Conservation (phyloP, 192 early-diverging fungal genomes). For the Polychytrium aggregatum region DNA sequence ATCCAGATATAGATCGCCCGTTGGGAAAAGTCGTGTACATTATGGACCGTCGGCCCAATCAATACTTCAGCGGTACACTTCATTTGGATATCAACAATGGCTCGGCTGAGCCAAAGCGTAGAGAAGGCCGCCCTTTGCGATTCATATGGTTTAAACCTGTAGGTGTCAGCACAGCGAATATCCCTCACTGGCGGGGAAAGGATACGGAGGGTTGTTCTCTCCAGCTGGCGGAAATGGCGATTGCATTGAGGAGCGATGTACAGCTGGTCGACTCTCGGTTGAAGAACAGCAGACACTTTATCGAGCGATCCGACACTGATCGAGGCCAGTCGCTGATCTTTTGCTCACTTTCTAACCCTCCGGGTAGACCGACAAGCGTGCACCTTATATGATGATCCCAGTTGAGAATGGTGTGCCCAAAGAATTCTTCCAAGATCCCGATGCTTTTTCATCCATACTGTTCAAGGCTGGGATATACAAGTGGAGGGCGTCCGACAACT, state of each 20-base stretch:
- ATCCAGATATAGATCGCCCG: too few relatives aligned
- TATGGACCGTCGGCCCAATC: conserved; percentile 14
- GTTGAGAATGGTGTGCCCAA: conserved; percentile 55
- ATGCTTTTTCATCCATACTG: conserved; percentile 40
- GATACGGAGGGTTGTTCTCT: too few relatives aligned
- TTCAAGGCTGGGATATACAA: conserved; percentile 49
- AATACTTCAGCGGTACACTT: conserved; percentile 31
- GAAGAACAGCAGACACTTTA: too few relatives aligned
- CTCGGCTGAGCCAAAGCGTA: too few relatives aligned
- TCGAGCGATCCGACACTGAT: too few relatives aligned
- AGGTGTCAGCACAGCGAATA: too few relatives aligned
- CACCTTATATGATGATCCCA: conserved; percentile 65
- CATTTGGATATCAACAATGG: conserved; percentile 16
- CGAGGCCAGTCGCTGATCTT: not conserved
- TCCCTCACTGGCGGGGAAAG: too few relatives aligned
- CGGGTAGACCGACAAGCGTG: conserved; percentile 57
- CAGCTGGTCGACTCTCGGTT: too few relatives aligned
- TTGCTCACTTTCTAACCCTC: not conserved
- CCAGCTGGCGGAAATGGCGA: too few relatives aligned
- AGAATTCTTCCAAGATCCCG: conserved; percentile 58
- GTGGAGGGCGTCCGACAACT: conserved; percentile 58
- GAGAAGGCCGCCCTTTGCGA: not conserved
- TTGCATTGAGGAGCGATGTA: too few relatives aligned
- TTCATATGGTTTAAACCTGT: conserved; percentile 69
- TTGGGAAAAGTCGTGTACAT: conserved; percentile 40